Conservation (phyloP, 352 stramenopile species). For the Bremia lactucae region DNA sequence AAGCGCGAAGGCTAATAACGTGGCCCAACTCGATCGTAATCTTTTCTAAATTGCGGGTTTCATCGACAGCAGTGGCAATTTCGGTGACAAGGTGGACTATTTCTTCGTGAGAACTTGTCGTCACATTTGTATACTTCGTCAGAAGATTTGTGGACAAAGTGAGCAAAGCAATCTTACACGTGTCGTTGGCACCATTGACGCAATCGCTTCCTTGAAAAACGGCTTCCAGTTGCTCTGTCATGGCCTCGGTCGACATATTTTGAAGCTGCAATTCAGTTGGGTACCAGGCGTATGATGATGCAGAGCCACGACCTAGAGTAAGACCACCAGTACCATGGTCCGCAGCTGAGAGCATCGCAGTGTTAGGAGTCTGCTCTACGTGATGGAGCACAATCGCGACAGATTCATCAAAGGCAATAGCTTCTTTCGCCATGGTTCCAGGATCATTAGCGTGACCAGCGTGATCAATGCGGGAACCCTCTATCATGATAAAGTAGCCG, state of each 20-base stretch:
- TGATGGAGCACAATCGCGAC: conserved; percentile 55
- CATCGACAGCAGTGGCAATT: conserved; percentile 21
- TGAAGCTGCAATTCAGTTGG: conserved; percentile 35
- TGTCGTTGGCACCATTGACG: conserved; percentile 19
- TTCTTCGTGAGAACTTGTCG: conserved; percentile 1
- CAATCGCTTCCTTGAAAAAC: conserved; percentile 28
- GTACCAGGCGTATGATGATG: conserved; percentile 39
- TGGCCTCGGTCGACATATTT: conserved; percentile 52
- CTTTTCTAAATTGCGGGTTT: conserved; percentile 26
- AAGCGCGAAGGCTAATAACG: conserved; percentile 32
- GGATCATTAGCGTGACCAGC: conserved; percentile 58
- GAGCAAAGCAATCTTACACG: conserved; percentile 36
- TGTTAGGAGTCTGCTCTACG: conserved; percentile 36
- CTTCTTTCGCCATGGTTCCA: conserved; percentile 54
- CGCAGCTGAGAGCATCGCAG: conserved; percentile 39
- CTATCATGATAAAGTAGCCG: conserved; percentile 69
- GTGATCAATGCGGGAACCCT: conserved; percentile 61
- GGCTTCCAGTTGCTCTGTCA: conserved; percentile 28
- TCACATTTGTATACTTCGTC: conserved; percentile 40
- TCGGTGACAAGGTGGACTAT: conserved; percentile 1
- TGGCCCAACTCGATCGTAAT: conserved; percentile 48
- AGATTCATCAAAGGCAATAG: conserved; percentile 58
- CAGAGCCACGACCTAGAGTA: conserved; percentile 28
- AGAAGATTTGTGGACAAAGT: conserved; percentile 32
- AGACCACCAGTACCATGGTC: conserved; percentile 61